Evolutionary conservation across 2,329 filamentous ascomycete species (phyloP), one percentile per base, ranked within the genome.

Genomic region (Claviceps sp.): DNA sequence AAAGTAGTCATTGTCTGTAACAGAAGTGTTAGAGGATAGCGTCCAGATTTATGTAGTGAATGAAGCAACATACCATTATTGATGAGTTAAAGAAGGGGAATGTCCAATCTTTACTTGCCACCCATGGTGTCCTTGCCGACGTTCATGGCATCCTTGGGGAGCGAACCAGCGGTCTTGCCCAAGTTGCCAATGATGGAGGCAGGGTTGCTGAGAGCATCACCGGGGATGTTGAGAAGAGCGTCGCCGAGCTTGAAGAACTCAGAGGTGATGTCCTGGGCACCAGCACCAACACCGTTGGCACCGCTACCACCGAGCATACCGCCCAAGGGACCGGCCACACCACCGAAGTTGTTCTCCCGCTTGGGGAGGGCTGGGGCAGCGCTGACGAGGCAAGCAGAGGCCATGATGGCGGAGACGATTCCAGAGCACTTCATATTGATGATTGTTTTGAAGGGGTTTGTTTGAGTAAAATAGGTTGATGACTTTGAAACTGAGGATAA

Each of bases 201-300:
- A 2, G 46, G 47, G 48, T 56, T 42, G 40, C 50, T 18, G 36
- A 53, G 11, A 9, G 41, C 53, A 22, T 58, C 55, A 37, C 46
- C 34, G 30, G 56, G 57, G 16, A 53, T 49, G 52, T 58, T 58
- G 38, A 58, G 54, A 9, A 56, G 14, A 8, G 20, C 47, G 24
- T 58, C 57, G 5, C 30, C 57, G 2, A 47, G 9, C 41, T 55
- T 55, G 54, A 58, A 58, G 36, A 56, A 2, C 16, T 53, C 49
- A n/a, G 55, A 52, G 3, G 52, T 24, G 13, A 41, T 45, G 7
- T 45, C 46, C 49, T 58, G 57, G 37, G 2, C 48, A n/a, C 13
- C 51, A 2, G 9, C 16, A 4, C 34, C 46, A 18, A 13, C 2
- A 30, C 9, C 26, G 5, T 18, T 37, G n/a, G 20, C 26, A 30